These are phyloP conservation scores for Maudiozyma turicensis DNA, from an alignment of 805 yeast species.

Conservation along the genomic window DNA sequence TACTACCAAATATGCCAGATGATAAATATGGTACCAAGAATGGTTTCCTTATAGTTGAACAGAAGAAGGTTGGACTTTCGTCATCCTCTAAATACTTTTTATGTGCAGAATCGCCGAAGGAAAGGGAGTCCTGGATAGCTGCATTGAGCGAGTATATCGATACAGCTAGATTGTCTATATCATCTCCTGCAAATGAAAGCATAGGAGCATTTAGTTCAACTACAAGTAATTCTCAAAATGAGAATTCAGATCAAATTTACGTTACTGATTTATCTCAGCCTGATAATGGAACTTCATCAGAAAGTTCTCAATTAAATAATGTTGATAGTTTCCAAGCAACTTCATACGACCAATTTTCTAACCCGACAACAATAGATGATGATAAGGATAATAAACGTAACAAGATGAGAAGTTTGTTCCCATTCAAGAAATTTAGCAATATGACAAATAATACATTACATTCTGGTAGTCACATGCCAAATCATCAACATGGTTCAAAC, in stretches of 20 bases:
- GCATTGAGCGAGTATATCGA: slow-evolving; percentile 31
- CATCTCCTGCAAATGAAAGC: slow-evolving; percentile 3
- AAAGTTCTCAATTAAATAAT: background rate
- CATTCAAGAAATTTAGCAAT: slow-evolving; percentile 36
- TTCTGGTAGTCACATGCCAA: background rate
- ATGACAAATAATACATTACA: slow-evolving; percentile 4
- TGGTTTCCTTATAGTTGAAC: slow-evolving; percentile 32
- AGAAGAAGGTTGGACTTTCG: slow-evolving; percentile 31
- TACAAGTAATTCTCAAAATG: slow-evolving; percentile 1
- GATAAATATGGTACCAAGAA: slow-evolving; percentile 30
- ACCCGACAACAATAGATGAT: slow-evolving; percentile 7
- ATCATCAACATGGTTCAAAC: background rate
- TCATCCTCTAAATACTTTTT: slow-evolving; percentile 46
- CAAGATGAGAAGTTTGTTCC: slow-evolving; percentile 52
- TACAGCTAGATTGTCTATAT: slow-evolving; percentile 3
- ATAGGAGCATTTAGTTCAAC: background rate
- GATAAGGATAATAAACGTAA: slow-evolving; percentile 35
- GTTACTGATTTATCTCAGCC: slow-evolving; percentile 12
- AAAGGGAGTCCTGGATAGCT: slow-evolving; percentile 65
- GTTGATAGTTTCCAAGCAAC: slow-evolving; percentile 6
- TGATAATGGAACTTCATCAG: background rate
- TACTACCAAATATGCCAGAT: slow-evolving; percentile 30
- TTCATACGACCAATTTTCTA: slow-evolving; percentile 9
- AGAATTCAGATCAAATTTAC: slow-evolving; percentile 11
- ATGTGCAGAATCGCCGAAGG: slow-evolving; percentile 72